Evolutionary conservation across 352 stramenopile genomes (phyloP), one percentile per base, ranked within the genome.

Genomic region (Hyaloperonospora arabidopsidis): DNA sequence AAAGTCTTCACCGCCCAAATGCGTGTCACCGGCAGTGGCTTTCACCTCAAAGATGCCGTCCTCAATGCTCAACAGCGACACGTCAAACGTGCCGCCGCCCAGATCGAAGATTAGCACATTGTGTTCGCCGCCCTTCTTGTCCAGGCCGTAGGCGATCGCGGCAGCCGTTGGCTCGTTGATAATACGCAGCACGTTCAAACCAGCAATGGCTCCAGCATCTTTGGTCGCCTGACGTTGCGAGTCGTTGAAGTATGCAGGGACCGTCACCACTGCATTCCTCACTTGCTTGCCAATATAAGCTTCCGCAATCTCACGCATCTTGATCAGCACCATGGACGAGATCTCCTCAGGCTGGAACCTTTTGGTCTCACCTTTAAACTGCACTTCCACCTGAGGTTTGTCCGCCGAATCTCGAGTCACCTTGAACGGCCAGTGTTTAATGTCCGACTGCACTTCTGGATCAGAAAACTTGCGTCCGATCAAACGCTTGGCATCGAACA

Each of bases 71-170:
- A 97, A 65, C 19, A 97, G 67, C 25, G 74, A 93, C 49, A 97
- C 89, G 79, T 97, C 91, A 59, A 98, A 98, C 25, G 90, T 98
- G 54, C 93, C 91, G 29, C 90, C 91, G 4, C 25, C 25, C 43
- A 98, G 72, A 59, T 98, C 94, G 59, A 97, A 98, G 54, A 98
- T 97, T 13, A 98, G 79, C 36, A 98, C 88, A 53, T 97, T 98
- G 55, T 78, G 79, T 66, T 98, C 87, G 13, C 79, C 68, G 54
- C 78, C 89, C 67, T 98, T 97, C 70, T 96, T 96, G 74, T 98
- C 93, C 14, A 98, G 66, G 40, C 95, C 93, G 70, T 98, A 98
- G 14, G 54, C 50, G 6, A 73, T 88, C 46, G 46, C 93, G n/a
- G 93, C 94, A n/a, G 94, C 94, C 12, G 94, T 98, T 11, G 93